Conservation (phyloP, 2,329 filamentous ascomycete genomes). For the Colletotrichum gigasporum region DNA sequence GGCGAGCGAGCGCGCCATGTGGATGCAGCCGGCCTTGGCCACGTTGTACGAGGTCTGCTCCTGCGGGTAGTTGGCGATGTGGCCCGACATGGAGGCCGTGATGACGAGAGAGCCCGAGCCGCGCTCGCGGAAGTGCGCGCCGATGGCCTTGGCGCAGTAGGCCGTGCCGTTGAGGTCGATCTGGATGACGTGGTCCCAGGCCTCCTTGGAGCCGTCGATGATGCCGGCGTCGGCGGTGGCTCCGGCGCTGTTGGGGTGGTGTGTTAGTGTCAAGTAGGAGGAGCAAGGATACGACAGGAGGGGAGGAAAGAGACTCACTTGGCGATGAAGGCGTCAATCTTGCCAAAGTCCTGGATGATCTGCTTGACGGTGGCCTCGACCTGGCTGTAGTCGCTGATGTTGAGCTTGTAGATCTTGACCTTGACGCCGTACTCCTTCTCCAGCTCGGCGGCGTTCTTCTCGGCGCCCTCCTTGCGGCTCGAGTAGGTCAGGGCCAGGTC, state of each 20-base stretch:
- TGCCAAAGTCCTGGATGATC: conserved; percentile 77
- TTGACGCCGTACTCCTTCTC: conserved; percentile 73
- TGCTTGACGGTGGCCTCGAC: conserved; percentile 66
- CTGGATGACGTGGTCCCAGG: conserved; percentile 71
- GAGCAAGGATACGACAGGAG: no score
- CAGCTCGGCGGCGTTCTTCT: conserved; percentile 73
- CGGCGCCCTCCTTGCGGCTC: conserved; percentile 73
- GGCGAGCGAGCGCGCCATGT: conserved; percentile 58
- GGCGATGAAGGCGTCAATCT: conserved; percentile 79
- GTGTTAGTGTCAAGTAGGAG: conserved; percentile 2
- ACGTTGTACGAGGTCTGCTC: conserved; percentile 75
- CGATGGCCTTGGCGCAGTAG: conserved; percentile 74
- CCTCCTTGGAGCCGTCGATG: conserved; percentile 72
- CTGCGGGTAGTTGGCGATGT: conserved; percentile 77
- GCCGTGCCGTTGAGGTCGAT: conserved; percentile 76
- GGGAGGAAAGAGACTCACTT: conserved; percentile 63
- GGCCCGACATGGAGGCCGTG: conserved; percentile 75
- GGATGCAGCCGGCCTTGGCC: conserved; percentile 65
- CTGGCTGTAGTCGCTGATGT: conserved; percentile 62
- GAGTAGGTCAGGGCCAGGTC: conserved; percentile 78
- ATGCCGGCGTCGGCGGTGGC: conserved; percentile 75
- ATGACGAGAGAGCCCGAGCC: conserved; percentile 73
- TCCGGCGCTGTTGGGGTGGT: conserved; percentile 58
- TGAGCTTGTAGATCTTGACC: conserved; percentile 68
- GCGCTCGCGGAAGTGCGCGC: conserved; percentile 70